A percentile compares a stretch with the other conserved stretches of the same genome.
phyloP scores from a whole-genome alignment of 1,284 basidiomycete genomes.

The Laetiporus sulphureus region DNA sequence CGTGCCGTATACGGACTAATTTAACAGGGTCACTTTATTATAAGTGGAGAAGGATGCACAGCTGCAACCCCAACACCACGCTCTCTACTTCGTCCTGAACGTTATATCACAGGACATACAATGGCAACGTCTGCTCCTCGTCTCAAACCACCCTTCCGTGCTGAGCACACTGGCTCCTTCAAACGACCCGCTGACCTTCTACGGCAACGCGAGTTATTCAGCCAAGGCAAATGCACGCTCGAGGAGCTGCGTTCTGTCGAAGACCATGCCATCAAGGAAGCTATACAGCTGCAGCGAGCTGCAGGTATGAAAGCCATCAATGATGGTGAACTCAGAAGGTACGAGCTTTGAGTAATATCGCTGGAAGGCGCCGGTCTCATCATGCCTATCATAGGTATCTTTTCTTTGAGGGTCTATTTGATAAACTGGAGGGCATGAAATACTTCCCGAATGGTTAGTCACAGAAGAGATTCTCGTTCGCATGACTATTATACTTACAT shows the following conservation, averaged over 20 bases:
- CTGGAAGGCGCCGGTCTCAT: background rate
- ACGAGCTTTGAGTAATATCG: slow-evolving; percentile 5
- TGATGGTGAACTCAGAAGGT: slow-evolving; percentile 41
- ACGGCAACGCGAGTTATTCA: slow-evolving; percentile 30
- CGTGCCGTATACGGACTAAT: too few species aligned
- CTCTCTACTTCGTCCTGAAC: too few species aligned
- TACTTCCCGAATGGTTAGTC: slow-evolving; percentile 44
- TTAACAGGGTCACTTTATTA: too few species aligned
- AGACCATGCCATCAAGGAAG: slow-evolving; percentile 36
- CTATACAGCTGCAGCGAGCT: slow-evolving; percentile 35
- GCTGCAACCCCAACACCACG: too few species aligned
- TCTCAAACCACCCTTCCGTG: slow-evolving; percentile 31
- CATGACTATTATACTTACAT: slow-evolving; percentile 3
- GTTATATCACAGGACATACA: too few species aligned
- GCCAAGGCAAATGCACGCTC: slow-evolving; percentile 26
- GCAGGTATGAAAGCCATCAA: slow-evolving; percentile 37
- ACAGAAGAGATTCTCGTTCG: slow-evolving; percentile 5
- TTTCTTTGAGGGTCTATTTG: slow-evolving; percentile 55
- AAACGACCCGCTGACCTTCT: slow-evolving; percentile 37
- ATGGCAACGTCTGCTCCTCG: too few species aligned
- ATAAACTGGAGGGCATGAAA: slow-evolving; percentile 58
- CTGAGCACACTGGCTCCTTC: slow-evolving; percentile 40
- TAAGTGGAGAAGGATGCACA: too few species aligned
- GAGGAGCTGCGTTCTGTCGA: slow-evolving; percentile 35
- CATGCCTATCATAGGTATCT: slow-evolving; percentile 34